A percentile compares a stretch with the other conserved stretches of the same genome.
phyloP scores from a whole-genome alignment of 1,139 yeast species.

The Scheffersomyces quercinus region DNA sequence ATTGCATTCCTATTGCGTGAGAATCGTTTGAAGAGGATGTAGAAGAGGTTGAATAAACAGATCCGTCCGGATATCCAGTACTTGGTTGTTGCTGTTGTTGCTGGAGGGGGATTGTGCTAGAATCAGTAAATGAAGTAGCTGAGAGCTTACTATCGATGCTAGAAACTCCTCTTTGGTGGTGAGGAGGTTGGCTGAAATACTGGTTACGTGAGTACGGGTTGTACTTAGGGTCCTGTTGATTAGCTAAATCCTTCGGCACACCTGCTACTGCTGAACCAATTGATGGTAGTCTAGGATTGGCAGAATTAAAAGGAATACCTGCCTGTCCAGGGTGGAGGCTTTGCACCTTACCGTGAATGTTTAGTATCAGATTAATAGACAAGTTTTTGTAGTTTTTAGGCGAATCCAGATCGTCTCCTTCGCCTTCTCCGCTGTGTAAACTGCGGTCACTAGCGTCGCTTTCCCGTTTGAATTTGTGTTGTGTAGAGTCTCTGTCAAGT shows the following conservation, averaged over 20 bases:
- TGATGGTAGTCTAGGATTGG: not conserved
- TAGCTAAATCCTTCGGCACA: not conserved
- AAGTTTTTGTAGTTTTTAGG: conserved; percentile 12
- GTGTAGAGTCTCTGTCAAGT: not conserved
- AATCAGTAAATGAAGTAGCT: not conserved
- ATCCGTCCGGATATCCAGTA: not conserved
- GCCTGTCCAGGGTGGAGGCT: not conserved
- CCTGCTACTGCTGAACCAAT: conserved; percentile 1
- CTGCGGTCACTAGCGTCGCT: not conserved
- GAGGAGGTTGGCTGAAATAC: not conserved
- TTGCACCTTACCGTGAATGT: conserved; percentile 5
- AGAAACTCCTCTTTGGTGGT: conserved; percentile 1
- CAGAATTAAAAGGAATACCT: not conserved
- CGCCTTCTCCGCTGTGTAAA: not conserved
- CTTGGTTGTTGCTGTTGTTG: not conserved
- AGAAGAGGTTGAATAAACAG: too few relatives aligned
- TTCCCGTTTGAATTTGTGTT: not conserved
- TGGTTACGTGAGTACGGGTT: not conserved
- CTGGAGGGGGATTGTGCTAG: not conserved
- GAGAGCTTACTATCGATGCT: not conserved
- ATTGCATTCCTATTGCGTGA: not conserved
- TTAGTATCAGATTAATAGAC: conserved; percentile 13
- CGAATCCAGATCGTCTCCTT: conserved; percentile 3
- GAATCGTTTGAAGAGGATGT: not conserved
- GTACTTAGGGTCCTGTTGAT: conserved; percentile 1